Conservation (phyloP, 148 eudicot species). For the Spergularia marina region DNA sequence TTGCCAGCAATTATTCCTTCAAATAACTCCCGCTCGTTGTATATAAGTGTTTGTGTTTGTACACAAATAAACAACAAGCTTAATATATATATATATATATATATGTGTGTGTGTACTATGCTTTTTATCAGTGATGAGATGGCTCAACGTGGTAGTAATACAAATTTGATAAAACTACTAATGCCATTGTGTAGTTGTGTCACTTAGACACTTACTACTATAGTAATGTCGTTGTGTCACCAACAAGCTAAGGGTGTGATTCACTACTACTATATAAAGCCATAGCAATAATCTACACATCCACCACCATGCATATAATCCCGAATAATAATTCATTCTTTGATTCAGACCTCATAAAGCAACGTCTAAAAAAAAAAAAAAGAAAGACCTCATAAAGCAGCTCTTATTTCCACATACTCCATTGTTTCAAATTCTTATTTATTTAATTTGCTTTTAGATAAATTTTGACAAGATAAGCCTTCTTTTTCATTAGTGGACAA, state of each 20-base stretch:
- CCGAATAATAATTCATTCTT: background rate
- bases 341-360: slow-evolving; percentile 15
- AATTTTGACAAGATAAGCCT: slow-evolving; percentile 2
- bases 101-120: background rate
- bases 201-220: no score
- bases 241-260: slow-evolving; percentile 11
- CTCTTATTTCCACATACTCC: slow-evolving; percentile 10
- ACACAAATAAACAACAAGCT: no score
- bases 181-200: background rate
- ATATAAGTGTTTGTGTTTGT: no score
- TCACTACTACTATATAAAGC: slow-evolving; percentile 12
- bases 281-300: slow-evolving; percentile 11
- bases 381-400: background rate
- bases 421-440: background rate
- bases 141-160: background rate
- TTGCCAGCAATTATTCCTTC: no score
- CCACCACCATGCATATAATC: background rate
- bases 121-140: slow-evolving; percentile 2
- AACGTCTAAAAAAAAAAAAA: no score
- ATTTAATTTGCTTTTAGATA: slow-evolving; percentile 3
- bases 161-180: slow-evolving; percentile 7
- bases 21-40: no score
- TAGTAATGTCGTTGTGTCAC: slow-evolving; percentile 7
- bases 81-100: no score
- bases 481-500: slow-evolving; percentile 9